Evolutionary conservation across 352 stramenopile species (phyloP).

Genomic region (Phytophthora fragariaefolia): DNA sequence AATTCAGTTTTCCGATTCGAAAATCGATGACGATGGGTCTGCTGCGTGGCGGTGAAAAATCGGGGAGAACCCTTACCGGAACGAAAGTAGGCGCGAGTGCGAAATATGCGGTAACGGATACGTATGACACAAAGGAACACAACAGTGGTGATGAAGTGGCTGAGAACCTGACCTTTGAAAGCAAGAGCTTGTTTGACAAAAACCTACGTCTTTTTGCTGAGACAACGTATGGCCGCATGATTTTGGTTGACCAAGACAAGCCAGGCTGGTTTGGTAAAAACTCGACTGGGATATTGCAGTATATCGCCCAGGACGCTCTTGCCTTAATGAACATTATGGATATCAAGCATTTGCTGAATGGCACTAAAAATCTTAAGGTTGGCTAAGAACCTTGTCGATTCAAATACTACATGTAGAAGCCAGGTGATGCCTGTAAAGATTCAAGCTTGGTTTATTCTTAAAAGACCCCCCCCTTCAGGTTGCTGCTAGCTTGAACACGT

Average conservation of each 20-base stretch:
- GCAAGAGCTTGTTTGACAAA: slow-evolving; percentile 59
- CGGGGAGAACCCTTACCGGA: not conserved
- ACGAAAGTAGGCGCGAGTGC: slow-evolving; percentile 17
- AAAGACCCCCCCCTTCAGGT: too few relatives aligned
- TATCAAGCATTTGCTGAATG: slow-evolving; percentile 58
- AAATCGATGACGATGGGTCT: slow-evolving; percentile 45
- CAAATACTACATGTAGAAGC: not conserved
- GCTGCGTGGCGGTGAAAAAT: slow-evolving; percentile 22
- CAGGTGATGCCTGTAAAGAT: too few relatives aligned
- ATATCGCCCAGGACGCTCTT: slow-evolving; percentile 49
- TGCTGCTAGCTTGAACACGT: too few relatives aligned
- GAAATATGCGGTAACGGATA: slow-evolving; percentile 27
- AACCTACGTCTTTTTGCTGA: slow-evolving; percentile 43
- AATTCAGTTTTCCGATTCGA: slow-evolving; percentile 45
- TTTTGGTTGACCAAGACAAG: slow-evolving; percentile 48
- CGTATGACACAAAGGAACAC: slow-evolving; percentile 3
- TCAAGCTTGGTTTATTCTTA: too few relatives aligned
- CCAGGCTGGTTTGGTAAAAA: slow-evolving; percentile 40
- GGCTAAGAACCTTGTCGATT: slow-evolving; percentile 7
- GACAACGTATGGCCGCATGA: slow-evolving; percentile 38
- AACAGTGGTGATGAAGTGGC: slow-evolving; percentile 7
- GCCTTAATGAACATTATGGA: slow-evolving; percentile 55
- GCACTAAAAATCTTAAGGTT: slow-evolving; percentile 55
- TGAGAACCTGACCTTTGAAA: slow-evolving; percentile 18
- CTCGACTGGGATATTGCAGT: slow-evolving; percentile 41